Evolutionary conservation across 257 asterid genomes (phyloP), one percentile per base, ranked within the genome.

Genomic region (Solanum medicagineum): DNA sequence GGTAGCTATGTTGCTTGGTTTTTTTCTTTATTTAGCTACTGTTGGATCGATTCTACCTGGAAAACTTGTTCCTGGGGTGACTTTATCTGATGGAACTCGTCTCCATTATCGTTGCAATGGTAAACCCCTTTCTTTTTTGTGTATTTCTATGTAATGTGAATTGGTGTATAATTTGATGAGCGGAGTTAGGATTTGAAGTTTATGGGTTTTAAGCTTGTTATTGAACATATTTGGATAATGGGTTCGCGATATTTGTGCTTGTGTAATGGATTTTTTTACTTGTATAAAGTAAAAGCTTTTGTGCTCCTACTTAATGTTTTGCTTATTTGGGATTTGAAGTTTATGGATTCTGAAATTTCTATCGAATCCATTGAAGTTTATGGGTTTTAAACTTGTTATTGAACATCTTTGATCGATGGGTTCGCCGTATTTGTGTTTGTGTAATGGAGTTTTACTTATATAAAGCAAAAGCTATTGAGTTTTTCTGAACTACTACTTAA

Each of bases 31-130:
- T 82, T 88, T 94, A 91, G 98, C 96, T 10, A 86, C 93, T 5
- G 90, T 89, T 80, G 98, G 98, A 92, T 93, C 99, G 83, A 44
- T 93, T 89, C 84, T 97, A 12, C 98, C 98, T 0, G 99, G 98
- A 71, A 95, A 79, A 85, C 84, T 86, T 85, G 91, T 94, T 84
- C 93, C 95, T 32, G 98, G 98, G 22, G 98, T 85, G 56, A 85
- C 82, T 47, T 90, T 97, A 60, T 90, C 97, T 0, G 99, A 97
- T 60, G 97, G 96, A 36, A 88, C 95, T 88, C 94, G 96, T 45
- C 95, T 94, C 62, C 91, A 91, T 69, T 95, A 97, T 90, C 94
- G 93, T 13, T 94, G 98, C 92, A 96, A 94, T 85, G 98, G 99
- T 94, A 84, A 42, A 15, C n/a, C 13, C 5, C 5, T 17, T 7